phyloP scores from a whole-genome alignment of 108 stramenopile species.

The Fragilariopsis cylindrus region DNA sequence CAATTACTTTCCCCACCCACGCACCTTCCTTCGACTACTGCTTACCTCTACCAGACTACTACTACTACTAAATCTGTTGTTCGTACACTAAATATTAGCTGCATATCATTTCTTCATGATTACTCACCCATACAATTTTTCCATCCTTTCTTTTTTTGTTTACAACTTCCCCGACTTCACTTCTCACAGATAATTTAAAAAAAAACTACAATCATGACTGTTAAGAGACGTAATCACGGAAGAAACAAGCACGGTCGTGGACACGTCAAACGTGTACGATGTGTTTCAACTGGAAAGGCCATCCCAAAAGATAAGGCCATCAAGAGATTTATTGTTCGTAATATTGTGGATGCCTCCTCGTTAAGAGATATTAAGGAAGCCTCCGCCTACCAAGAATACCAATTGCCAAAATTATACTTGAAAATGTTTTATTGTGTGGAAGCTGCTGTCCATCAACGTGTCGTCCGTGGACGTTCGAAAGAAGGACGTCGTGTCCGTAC shows the following conservation, averaged over 20 bases:
- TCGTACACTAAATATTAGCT: too few species aligned
- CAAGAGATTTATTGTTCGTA: slow-evolving; percentile 99
- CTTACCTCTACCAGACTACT: too few species aligned
- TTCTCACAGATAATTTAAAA: background rate
- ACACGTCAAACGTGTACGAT: slow-evolving; percentile 98
- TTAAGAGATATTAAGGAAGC: slow-evolving; percentile 99
- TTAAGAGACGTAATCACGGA: slow-evolving; percentile 99
- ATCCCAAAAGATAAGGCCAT: slow-evolving; percentile 99
- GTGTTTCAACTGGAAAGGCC: slow-evolving; percentile 98
- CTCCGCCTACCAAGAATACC: slow-evolving; percentile 98
- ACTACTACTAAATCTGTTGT: too few species aligned
- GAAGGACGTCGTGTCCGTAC: slow-evolving; percentile 91
- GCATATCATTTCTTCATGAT: too few species aligned
- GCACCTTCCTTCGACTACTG: too few species aligned
- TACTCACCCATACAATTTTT: too few species aligned
- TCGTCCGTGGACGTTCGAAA: slow-evolving; percentile 96
- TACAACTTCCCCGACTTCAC: too few species aligned
- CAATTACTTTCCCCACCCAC: too few species aligned
- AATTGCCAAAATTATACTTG: slow-evolving; percentile 98
- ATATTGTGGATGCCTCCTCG: slow-evolving; percentile 99
- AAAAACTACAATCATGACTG: slow-evolving; percentile 83
- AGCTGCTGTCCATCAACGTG: slow-evolving; percentile 99
- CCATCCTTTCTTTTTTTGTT: too few species aligned
- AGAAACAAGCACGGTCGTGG: slow-evolving; percentile 99
- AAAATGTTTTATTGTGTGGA: slow-evolving; percentile 99